A percentile compares a stretch with the other conserved stretches of the same genome.
These are phyloP conservation scores for Lolium perenne DNA, from an alignment of 176 grass and related monocot species.

Conservation along the genomic window DNA sequence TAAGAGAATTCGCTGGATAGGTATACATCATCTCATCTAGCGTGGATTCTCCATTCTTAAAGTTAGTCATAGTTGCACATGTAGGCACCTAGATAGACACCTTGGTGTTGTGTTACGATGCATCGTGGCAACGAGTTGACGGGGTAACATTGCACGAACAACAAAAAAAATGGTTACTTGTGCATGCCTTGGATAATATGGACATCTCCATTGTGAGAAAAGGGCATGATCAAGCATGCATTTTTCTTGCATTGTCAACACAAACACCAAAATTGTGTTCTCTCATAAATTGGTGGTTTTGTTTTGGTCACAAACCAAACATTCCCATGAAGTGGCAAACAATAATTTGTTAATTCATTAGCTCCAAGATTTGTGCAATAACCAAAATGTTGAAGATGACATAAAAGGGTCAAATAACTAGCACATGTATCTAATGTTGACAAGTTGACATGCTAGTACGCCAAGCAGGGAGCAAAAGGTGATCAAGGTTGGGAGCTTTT, in stretches of 20 bases:
- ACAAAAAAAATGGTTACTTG: too few relatives aligned
- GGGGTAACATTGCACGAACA: too few relatives aligned
- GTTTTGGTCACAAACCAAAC: too few relatives aligned
- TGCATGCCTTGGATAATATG: too few relatives aligned
- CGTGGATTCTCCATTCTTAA: not conserved
- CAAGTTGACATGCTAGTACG: not conserved
- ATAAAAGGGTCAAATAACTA: not conserved
- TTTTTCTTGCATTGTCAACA: too few relatives aligned
- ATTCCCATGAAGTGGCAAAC: too few relatives aligned
- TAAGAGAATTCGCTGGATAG: not conserved
- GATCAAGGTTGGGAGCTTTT: not conserved
- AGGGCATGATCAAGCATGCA: too few relatives aligned
- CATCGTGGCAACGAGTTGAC: not conserved
- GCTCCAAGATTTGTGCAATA: too few relatives aligned
- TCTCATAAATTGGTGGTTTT: too few relatives aligned
- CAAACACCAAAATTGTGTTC: too few relatives aligned
- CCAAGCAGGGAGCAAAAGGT: not conserved
- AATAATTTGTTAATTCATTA: too few relatives aligned
- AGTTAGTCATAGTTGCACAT: not conserved
- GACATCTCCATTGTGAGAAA: too few relatives aligned
- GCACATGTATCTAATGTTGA: constrained; percentile 17
- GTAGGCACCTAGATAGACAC: not conserved
- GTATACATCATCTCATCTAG: not conserved
- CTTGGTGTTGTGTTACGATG: not conserved
- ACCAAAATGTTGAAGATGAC: not conserved